Evolutionary conservation across 371 early-diverging fungal genomes (phyloP), one percentile per base, ranked within the genome.

Genomic region (Apophysomyces sp.): DNA sequence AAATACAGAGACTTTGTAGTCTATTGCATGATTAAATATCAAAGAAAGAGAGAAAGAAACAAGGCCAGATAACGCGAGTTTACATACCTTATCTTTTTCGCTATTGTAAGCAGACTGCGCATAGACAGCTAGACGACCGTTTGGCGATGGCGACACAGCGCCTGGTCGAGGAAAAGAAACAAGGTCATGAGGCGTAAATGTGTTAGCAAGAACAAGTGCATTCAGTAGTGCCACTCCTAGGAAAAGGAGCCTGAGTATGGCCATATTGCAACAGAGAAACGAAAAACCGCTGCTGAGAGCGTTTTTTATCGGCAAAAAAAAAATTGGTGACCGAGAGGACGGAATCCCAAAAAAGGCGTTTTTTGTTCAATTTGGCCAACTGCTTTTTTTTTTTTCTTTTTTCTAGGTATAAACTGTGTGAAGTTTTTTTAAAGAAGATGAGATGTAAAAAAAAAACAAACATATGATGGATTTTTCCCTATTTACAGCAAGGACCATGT

Each of bases 111-210:
- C 64, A 1, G 83, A 83, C n/a, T 80, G 70, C 8, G 80, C 68
- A 68, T 79, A 85, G 39, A 84, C 81, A 18, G 82, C 83, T 27
- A 68, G 61, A 1, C 62, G 55, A 1, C 85, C 83, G 40, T 68
- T 80, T 34, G 84, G 84, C 8, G 83, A 78, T 32, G 80, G 62
- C 0, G 73, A 40, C n/a, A 79, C 74, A 11, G 61, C 61, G 6
- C 76, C 72, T 7, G 85, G 85, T 24, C 82, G 76, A 18, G 84
- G 74, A 6, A 87, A 66, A 32, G 84, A 67, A 55, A 84, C 77
- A 52, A 87, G 69, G 37, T 77, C 77, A 51, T 68, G 61, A 13
- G 87, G 84, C 13, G 76, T 76, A 21, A 85, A 77, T 7, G 73
- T 18, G 29, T 58, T 29, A 11, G 68, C 63, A 41, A 41, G 27